A percentile compares a stretch with the other conserved stretches of the same genome.
Evolutionary conservation across 225 moss, liverwort and hornwort species (phyloP).

Genomic region (Straminergon stramineum): DNA sequence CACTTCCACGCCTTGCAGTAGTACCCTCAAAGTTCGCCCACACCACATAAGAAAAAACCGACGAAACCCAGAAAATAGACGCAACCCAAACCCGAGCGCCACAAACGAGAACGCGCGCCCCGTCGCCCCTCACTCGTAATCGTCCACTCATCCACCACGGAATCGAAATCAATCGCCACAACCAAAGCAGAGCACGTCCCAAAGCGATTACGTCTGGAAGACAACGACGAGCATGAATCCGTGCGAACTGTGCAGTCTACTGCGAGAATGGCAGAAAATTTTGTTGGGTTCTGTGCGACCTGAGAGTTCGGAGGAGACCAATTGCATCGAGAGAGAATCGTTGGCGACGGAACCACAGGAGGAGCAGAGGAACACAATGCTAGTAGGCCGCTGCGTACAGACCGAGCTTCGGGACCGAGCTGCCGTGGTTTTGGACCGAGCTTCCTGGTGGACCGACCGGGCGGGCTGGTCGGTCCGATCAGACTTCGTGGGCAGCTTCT

Average conservation of each 20-base stretch:
- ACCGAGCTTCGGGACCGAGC: background rate
- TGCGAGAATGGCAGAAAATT: background rate
- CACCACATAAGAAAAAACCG: conserved; percentile 40
- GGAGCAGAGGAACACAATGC: background rate
- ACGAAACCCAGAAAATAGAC: background rate
- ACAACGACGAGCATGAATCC: background rate
- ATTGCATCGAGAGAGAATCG: conserved; percentile 14
- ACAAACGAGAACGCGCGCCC: background rate
- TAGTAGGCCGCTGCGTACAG: background rate
- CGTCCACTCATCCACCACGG: background rate
- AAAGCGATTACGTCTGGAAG: background rate
- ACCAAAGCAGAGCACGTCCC: background rate
- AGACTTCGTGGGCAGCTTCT: background rate
- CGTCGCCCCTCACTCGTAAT: background rate
- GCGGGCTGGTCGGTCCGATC: background rate
- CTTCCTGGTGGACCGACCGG: background rate
- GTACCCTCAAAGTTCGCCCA: conserved; percentile 19
- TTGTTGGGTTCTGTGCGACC: background rate
- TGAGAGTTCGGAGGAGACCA: background rate
- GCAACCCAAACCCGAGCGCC: background rate
- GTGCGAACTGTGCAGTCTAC: background rate
- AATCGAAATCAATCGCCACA: background rate
- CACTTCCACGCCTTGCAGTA: conserved; percentile 11
- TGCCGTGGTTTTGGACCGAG: background rate
- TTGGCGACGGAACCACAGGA: background rate